Evolutionary conservation across 2,329 filamentous ascomycete species (phyloP), one percentile per base, ranked within the genome.

Genomic region (Xylariaceae sp.): DNA sequence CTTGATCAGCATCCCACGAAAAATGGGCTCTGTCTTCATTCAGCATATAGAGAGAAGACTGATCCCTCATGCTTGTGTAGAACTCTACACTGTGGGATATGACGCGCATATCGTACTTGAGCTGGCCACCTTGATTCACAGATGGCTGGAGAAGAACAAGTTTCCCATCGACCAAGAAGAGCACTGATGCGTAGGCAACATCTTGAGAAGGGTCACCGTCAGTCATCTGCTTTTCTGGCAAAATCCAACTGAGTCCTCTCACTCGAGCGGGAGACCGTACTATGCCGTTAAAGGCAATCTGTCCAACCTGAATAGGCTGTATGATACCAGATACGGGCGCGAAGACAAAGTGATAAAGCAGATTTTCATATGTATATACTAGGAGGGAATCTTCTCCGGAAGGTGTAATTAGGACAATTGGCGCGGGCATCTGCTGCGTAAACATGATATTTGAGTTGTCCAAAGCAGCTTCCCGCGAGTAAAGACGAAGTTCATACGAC

Each of bases 41-140:
- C n/a, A 63, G 56, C 24, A 69, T 64, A 29, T 69, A 72, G 52
- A 78, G 72, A 33, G 78, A 75, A 6, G 86, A 86, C 67, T 96
- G 90, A 69, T 99, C 95, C 62, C 93, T 87, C 86, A 96, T 96
- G 67, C 95, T 86, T 51, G 89, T 88, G 72, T 96, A 97, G 68
- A 95, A 98, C 73, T 99, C 95, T 36, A 98, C 92, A 67, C 96
- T 96, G 68, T 97, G 92, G 11, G 93, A 92, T 70, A 99, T 89
- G 57, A 98, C 89, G 8, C 93, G 89, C 95, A 99, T 99, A 70
- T 98, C 94, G 70, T 99, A 99, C 77, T 97, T 98, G 48, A 97
- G 81, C 65, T 92, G 89, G 4, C 91, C 90, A 39, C 89, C 85
- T 45, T 91, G 90, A 48, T 90, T 93, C 4, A 91, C 80, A 0